Conservation (phyloP, 2,329 filamentous ascomycete genomes). For the Trichoderma atroviride region DNA sequence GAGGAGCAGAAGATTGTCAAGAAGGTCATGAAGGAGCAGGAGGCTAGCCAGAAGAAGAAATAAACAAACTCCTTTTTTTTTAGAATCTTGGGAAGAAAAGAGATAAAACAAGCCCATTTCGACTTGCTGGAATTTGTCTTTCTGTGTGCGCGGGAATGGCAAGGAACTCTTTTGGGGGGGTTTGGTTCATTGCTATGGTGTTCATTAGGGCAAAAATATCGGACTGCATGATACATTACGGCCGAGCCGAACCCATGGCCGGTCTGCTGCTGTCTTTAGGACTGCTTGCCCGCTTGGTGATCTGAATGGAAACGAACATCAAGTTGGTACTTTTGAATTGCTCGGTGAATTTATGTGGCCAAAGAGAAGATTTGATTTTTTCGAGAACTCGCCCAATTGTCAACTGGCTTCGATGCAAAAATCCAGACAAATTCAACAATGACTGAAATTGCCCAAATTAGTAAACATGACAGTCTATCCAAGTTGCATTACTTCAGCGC, state of each 20-base stretch:
- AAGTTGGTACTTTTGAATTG: constrained; percentile 38
- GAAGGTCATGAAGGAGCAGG: constrained; percentile 99
- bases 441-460: too few relatives aligned
- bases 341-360: background rate
- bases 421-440: background rate
- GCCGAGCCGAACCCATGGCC: constrained; percentile 41
- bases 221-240: constrained; percentile 53
- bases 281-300: constrained; percentile 50
- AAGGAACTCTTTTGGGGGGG: constrained; percentile 41
- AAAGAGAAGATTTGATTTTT: background rate
- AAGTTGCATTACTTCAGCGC: background rate
- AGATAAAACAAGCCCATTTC: constrained; percentile 34
- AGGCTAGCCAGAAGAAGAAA: constrained; percentile 71
- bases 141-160: constrained; percentile 40
- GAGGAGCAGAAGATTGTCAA: constrained; percentile 99
- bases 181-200: constrained; percentile 57
- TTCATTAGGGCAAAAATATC: constrained; percentile 52
- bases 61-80: constrained; percentile 48
- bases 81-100: constrained; percentile 5
- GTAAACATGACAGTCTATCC: background rate
- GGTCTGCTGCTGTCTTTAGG: constrained; percentile 51
- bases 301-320: constrained; percentile 48
- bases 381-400: background rate
- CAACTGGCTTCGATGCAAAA: background rate
- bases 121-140: constrained; percentile 38